These are phyloP conservation scores for Powellomyces hirtus DNA, from an alignment of 192 early-diverging fungal species.

Conservation along the genomic window DNA sequence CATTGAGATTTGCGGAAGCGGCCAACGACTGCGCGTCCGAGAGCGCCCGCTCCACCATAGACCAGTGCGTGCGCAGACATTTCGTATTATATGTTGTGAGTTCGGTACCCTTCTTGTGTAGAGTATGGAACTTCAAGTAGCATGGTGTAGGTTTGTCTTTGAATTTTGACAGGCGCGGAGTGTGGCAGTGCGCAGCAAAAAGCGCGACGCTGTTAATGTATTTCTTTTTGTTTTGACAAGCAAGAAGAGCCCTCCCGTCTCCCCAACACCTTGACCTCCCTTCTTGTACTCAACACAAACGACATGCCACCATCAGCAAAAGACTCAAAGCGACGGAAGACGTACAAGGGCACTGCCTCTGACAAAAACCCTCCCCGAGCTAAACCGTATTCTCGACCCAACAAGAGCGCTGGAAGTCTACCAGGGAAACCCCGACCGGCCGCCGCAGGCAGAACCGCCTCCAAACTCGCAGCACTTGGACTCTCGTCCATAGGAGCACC, in stretches of 20 bases:
- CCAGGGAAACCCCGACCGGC: background rate
- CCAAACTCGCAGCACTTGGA: background rate
- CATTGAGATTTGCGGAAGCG: constrained; percentile 72
- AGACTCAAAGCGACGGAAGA: background rate
- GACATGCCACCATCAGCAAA: too few species aligned
- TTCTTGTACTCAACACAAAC: too few species aligned
- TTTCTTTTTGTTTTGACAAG: too few species aligned
- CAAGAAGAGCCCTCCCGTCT: too few species aligned
- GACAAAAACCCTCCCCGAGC: background rate
- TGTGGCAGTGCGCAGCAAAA: too few species aligned
- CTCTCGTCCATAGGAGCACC: background rate
- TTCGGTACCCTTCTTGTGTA: too few species aligned
- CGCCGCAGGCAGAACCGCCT: constrained; percentile 1
- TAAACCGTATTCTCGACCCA: constrained; percentile 3
- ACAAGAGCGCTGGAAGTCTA: background rate
- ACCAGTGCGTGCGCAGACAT: constrained; percentile 61
- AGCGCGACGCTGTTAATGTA: too few species aligned
- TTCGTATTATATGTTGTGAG: too few species aligned
- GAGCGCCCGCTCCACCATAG: constrained; percentile 88
- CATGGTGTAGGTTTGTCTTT: too few species aligned
- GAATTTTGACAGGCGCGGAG: too few species aligned
- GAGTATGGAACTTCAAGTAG: too few species aligned
- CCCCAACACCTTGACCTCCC: too few species aligned
- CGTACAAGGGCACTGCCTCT: background rate
- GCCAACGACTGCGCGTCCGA: constrained; percentile 74